phyloP scores from a whole-genome alignment of 305 asterid species.

The Solanum hybrid region DNA sequence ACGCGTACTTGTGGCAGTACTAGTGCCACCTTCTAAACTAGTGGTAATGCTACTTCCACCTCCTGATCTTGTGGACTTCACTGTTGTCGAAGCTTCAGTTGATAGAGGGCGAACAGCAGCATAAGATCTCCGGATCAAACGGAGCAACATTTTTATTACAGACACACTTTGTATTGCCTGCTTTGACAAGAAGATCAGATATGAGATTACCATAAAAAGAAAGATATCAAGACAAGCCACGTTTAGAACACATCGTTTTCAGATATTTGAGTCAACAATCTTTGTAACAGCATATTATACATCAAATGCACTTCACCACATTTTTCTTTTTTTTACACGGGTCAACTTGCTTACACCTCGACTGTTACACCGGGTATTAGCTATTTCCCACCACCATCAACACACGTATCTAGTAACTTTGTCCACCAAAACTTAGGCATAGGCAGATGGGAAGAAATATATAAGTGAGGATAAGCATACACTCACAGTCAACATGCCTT shows the following conservation, averaged over 20 bases:
- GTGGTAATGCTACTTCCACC: slow-evolving; percentile 2
- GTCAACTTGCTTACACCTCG: background rate
- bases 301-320: background rate
- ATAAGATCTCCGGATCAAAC: slow-evolving; percentile 34
- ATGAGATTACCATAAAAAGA: background rate
- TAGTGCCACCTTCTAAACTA: slow-evolving; percentile 3
- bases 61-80: slow-evolving; percentile 13
- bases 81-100: slow-evolving; percentile 26
- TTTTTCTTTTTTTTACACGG: background rate
- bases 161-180: background rate
- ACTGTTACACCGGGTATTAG: background rate
- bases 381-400: background rate
- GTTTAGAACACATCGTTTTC: background rate
- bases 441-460: background rate
- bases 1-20: slow-evolving; percentile 12
- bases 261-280: background rate
- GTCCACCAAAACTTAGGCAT: background rate
- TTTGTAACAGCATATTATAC: background rate
- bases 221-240: background rate
- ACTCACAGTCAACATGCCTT: background rate
- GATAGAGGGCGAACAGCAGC: slow-evolving; percentile 56
- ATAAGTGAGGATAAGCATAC: background rate
- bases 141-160: slow-evolving; percentile 37
- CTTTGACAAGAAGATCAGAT: background rate
- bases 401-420: background rate